These are phyloP conservation scores for Globisporangium solare DNA, from an alignment of 352 stramenopile genomes.

Conservation along the genomic window DNA sequence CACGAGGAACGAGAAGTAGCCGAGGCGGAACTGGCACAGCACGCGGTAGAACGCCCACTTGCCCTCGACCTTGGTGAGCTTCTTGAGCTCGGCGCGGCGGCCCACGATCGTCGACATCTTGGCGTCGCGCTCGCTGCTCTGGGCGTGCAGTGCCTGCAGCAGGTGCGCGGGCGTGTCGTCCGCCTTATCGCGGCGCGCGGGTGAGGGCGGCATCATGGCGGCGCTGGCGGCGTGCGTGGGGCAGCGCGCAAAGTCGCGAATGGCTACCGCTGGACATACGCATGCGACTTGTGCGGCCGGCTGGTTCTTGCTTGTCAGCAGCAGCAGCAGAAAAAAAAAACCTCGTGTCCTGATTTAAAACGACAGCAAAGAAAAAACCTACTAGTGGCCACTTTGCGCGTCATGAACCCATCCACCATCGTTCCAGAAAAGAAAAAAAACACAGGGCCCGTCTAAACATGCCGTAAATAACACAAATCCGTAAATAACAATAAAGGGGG, in stretches of 20 bases:
- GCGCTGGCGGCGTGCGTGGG: not conserved
- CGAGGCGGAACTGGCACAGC: conserved; percentile 81
- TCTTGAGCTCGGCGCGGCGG: conserved; percentile 62
- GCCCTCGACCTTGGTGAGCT: conserved; percentile 50
- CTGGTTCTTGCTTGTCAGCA: not conserved
- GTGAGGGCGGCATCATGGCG: conserved; percentile 8
- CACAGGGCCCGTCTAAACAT: not conserved
- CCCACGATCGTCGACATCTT: conserved; percentile 56
- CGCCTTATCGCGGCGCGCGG: conserved; percentile 1
- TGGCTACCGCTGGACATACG: not conserved
- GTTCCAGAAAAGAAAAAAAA: not conserved
- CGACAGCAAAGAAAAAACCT: not conserved
- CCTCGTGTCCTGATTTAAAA: conserved; percentile 5
- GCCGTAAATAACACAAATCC: too few relatives aligned
- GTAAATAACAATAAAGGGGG: too few relatives aligned
- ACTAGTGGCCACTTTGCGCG: not conserved
- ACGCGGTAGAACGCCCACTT: conserved; percentile 77
- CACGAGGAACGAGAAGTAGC: conserved; percentile 86
- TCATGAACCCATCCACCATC: conserved; percentile 8
- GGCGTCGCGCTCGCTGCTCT: conserved; percentile 35
- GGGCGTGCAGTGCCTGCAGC: conserved; percentile 15
- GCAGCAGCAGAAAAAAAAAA: too few relatives aligned
- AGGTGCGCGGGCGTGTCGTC: conserved; percentile 16
- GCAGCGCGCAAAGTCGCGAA: conserved; percentile 6
- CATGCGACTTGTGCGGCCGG: conserved; percentile 10